Percentiles rank a stretch among this genome's conserved stretches.
Evolutionary conservation across 139 green algal genomes (phyloP).

Genomic region (Auxenochlorella protothecoides): DNA sequence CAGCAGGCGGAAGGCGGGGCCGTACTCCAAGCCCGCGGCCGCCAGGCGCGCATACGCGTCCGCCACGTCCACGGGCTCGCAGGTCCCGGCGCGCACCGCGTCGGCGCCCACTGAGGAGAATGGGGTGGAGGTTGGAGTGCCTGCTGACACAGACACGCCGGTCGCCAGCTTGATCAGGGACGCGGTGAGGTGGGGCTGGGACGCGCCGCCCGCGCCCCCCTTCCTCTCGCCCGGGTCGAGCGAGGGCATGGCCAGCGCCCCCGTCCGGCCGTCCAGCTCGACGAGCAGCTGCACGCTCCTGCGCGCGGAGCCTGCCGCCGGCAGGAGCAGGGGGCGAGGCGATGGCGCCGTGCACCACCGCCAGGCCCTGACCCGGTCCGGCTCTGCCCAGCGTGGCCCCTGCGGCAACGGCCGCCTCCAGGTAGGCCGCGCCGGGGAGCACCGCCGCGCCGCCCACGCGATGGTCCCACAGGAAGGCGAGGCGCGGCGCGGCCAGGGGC

Average conservation of each 20-base stretch:
- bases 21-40: slow-evolving; percentile 63
- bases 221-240: too few relatives aligned
- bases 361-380: not conserved
- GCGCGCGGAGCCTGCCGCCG: not conserved
- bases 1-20: slow-evolving; percentile 62
- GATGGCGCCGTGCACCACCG: not conserved
- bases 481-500: not conserved
- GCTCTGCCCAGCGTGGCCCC: too few relatives aligned
- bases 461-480: slow-evolving; percentile 40
- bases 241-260: too few relatives aligned
- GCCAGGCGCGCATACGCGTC: slow-evolving; percentile 61
- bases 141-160: too few relatives aligned
- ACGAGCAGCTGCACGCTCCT: too few relatives aligned
- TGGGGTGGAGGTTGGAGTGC: too few relatives aligned
- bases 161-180: too few relatives aligned
- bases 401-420: not conserved
- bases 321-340: slow-evolving; percentile 9
- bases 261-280: too few relatives aligned
- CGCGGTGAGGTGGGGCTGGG: not conserved
- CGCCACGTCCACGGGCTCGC: slow-evolving; percentile 24
- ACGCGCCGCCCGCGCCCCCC: not conserved
- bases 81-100: too few relatives aligned
- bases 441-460: not conserved
- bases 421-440: slow-evolving; percentile 9
- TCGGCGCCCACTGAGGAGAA: not conserved